These are phyloP conservation scores for Xylaria longipes DNA, from an alignment of 495 filamentous ascomycete species.

Conservation along the genomic window DNA sequence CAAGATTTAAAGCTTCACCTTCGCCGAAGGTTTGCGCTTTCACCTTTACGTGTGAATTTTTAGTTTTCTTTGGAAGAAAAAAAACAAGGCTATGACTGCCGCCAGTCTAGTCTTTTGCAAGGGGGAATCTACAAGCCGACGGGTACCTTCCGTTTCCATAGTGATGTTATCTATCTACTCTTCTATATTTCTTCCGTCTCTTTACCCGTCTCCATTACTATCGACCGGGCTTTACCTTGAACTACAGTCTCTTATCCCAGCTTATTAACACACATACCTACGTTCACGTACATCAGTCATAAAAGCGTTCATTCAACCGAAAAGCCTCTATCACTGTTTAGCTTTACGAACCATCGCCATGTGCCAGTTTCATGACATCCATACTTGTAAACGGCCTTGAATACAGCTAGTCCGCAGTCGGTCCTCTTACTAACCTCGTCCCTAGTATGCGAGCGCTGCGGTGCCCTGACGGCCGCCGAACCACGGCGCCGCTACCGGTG, in stretches of 20 bases:
- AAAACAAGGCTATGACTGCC: background rate
- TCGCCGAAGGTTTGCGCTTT: background rate
- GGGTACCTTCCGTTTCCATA: background rate
- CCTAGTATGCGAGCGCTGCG: conserved; percentile 1
- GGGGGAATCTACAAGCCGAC: background rate
- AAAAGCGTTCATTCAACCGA: background rate
- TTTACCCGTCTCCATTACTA: background rate
- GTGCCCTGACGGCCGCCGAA: background rate
- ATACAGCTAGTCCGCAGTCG: background rate
- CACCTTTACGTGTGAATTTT: background rate
- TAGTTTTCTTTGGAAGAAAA: too few relatives aligned
- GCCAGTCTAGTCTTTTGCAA: background rate
- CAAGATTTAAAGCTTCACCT: background rate
- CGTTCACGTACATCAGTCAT: background rate
- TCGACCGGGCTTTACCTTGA: background rate
- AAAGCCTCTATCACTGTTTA: background rate
- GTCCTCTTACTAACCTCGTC: background rate
- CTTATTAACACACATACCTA: background rate
- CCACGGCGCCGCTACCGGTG: background rate
- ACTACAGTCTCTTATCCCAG: background rate
- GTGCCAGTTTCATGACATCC: background rate
- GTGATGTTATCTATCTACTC: background rate
- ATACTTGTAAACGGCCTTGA: background rate
- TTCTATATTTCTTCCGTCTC: background rate
- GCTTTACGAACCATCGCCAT: background rate